Conservation (phyloP, 1,139 yeast genomes). For the Hanseniaspora sp. region DNA sequence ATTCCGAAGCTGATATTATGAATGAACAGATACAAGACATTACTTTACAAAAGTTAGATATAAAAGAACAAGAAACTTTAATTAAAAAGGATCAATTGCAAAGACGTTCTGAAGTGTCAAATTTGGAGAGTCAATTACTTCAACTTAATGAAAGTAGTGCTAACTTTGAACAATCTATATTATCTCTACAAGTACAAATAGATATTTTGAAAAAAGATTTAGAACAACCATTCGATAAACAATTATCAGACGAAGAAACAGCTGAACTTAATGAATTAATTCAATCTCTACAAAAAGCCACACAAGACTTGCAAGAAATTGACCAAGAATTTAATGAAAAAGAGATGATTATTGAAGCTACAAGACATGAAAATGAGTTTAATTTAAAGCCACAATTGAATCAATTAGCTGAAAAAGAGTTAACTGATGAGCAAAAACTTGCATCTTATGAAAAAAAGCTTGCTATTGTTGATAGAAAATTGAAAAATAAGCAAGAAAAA, state of each 20-base stretch:
- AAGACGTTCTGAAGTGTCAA: constrained; percentile 28
- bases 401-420: constrained; percentile 21
- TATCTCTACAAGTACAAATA: constrained; percentile 26
- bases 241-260: constrained; percentile 40
- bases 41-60: not conserved
- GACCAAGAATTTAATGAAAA: constrained; percentile 33
- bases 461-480: not conserved
- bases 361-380: constrained; percentile 50
- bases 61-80: constrained; percentile 29
- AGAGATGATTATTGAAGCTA: constrained; percentile 39
- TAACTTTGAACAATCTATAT: constrained; percentile 20
- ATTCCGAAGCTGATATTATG: constrained; percentile 36
- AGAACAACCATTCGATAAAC: constrained; percentile 42
- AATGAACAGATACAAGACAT: constrained; percentile 40
- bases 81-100: constrained; percentile 35
- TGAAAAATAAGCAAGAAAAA: not conserved
- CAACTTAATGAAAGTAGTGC: constrained; percentile 26
- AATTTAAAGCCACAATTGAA: constrained; percentile 38
- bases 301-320: constrained; percentile 34
- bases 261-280: not conserved
- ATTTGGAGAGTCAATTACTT: constrained; percentile 29
- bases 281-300: not conserved
- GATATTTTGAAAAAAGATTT: constrained; percentile 43
- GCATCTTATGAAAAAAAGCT: not conserved
- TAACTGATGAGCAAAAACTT: not conserved